Evolutionary conservation across 164 flowering plant species (phyloP).

Genomic region (Magnolia sinica): DNA sequence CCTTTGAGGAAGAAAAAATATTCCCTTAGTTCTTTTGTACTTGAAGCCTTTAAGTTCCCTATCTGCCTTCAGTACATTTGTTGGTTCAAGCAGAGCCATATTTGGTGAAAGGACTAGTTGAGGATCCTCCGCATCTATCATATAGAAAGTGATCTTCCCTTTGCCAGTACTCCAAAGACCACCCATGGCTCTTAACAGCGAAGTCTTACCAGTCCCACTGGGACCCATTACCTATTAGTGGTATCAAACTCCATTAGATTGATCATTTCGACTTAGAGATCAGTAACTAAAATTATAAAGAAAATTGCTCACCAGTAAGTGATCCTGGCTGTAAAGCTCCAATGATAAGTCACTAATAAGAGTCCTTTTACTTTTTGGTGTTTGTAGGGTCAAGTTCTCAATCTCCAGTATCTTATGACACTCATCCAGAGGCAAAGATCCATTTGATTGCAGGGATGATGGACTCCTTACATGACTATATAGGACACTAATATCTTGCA

Average conservation of each 20-base stretch:
- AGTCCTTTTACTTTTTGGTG: conserved; percentile 61
- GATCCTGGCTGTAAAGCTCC: conserved; percentile 52
- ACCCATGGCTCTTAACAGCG: conserved; percentile 87
- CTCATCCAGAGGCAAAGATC: conserved; percentile 30
- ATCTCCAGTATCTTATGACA: conserved; percentile 45
- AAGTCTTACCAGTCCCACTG: conserved; percentile 97
- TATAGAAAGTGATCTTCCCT: conserved; percentile 68
- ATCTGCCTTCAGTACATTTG: conserved; percentile 6
- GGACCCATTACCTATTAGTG: conserved; percentile 73
- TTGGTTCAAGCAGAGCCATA: conserved; percentile 21
- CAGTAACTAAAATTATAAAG: background rate
- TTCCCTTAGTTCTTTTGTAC: conserved; percentile 32
- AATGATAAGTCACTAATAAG: conserved; percentile 67
- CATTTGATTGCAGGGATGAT: conserved; percentile 43
- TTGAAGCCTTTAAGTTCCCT: conserved; percentile 14
- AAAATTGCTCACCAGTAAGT: conserved; percentile 64
- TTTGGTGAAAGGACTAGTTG: conserved; percentile 24
- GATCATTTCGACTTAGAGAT: background rate
- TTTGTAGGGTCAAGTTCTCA: conserved; percentile 68
- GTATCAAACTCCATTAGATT: background rate
- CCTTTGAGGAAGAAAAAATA: conserved; percentile 92
- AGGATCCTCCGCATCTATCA: conserved; percentile 30
- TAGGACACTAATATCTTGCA: conserved; percentile 47
- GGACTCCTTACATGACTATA: conserved; percentile 27
- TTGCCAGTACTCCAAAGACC: conserved; percentile 90